A percentile compares a stretch with the other conserved stretches of the same genome.
Evolutionary conservation across 1,284 basidiomycete genomes (phyloP).

Genomic region (Trametes hirsuta): DNA sequence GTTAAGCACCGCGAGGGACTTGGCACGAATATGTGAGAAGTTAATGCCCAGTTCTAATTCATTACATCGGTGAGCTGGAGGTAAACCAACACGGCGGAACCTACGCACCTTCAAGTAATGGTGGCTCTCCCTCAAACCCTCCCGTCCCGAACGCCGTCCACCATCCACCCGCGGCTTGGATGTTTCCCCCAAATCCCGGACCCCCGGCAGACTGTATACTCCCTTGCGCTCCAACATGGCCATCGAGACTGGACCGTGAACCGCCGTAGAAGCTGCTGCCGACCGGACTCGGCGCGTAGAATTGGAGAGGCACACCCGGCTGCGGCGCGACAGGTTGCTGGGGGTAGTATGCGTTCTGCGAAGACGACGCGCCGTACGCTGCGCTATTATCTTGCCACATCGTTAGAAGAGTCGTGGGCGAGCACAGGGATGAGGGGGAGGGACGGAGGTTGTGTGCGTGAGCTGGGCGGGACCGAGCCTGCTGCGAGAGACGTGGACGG

Average conservation of each 20-base stretch:
- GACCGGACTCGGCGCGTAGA: constrained; percentile 63
- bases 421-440: constrained; percentile 1
- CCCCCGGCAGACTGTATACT: constrained; percentile 49
- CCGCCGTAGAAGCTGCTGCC: constrained; percentile 65
- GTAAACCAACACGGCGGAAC: background rate
- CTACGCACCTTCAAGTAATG: constrained; percentile 82
- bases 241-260: constrained; percentile 74
- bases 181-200: constrained; percentile 68
- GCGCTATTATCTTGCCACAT: constrained; percentile 75
- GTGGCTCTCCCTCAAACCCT: constrained; percentile 93
- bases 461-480: background rate
- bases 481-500: constrained; percentile 26
- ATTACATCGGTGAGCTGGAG: background rate
- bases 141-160: constrained; percentile 96
- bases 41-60: constrained; percentile 95
- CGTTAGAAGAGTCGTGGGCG: constrained; percentile 3
- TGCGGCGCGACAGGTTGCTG: constrained; percentile 45
- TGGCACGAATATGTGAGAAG: constrained; percentile 92
- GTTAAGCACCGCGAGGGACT: constrained; percentile 95
- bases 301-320: constrained; percentile 66
- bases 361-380: constrained; percentile 57
- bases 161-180: constrained; percentile 77
- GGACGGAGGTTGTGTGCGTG: constrained; percentile 11
- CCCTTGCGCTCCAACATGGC: constrained; percentile 62
- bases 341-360: constrained; percentile 61